Evolutionary conservation across 257 asterid species (phyloP).

Genomic region (Ophiorrhiza pumila): DNA sequence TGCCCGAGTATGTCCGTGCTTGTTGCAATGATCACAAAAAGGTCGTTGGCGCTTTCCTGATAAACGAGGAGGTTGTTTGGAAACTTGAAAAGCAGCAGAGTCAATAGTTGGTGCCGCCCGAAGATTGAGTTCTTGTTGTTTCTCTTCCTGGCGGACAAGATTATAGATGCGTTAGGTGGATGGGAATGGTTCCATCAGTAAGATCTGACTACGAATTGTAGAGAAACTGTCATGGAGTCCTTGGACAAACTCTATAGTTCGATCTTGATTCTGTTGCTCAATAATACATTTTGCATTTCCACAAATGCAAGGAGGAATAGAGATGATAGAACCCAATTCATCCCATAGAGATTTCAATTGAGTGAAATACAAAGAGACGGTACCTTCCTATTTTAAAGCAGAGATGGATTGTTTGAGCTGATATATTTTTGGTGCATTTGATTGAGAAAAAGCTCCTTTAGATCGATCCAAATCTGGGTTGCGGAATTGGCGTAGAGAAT

Average conservation of each 20-base stretch:
- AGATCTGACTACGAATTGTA: neutral
- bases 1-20: neutral
- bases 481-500: conserved; percentile 11
- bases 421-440: neutral
- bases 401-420: neutral
- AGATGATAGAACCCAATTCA: neutral
- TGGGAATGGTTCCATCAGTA: conserved; percentile 3
- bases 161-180: conserved; percentile 7
- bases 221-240: conserved; percentile 7
- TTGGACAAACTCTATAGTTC: conserved; percentile 13
- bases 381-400: neutral
- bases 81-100: neutral
- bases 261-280: conserved; percentile 14
- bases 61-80: neutral
- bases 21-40: conserved; percentile 5
- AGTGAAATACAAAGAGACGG: conserved; percentile 10
- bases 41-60: conserved; percentile 12
- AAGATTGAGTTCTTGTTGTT: conserved; percentile 1
- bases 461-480: conserved; percentile 6
- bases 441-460: neutral
- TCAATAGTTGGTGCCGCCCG: neutral
- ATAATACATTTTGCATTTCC: neutral
- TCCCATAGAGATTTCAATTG: too few species aligned
- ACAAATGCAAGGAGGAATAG: conserved; percentile 4
- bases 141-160: conserved; percentile 4